Evolutionary conservation across 495 filamentous ascomycete genomes (phyloP), one percentile per base, ranked within the genome.

Genomic region (Cercophora samala): DNA sequence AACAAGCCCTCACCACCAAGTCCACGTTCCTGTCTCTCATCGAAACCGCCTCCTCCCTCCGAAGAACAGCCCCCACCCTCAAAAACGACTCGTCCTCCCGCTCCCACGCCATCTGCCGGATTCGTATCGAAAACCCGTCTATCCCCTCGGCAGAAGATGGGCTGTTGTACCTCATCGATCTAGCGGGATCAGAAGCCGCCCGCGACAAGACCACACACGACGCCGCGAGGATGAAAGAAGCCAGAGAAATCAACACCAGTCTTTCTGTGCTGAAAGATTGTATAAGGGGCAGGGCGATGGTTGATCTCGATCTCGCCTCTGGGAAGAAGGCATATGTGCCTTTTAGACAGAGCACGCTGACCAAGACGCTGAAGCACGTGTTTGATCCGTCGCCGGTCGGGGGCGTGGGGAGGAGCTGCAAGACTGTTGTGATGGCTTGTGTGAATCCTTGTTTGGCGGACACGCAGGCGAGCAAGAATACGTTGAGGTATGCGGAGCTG

Each of bases 71-170:
- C 4, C 32, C 69, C 0, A 83, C 81, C 2, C 54, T 73, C 4
- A 81, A 79, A 51, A 86, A 84, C 64, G 73, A 78, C 46, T 74
- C 58, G 11, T 85, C 83, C 4, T 83, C 81, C 0, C 80, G 82
- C 22, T 80, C 81, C 0, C 82, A 84, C 70, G 79, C 78, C 42
- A 78, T 84, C 59, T 82, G 79, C 63, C 79, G 80, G 37, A 77
- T 85, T 51, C 72, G 79, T 25, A 73, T 84, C 60, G 71, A 77
- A 68, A 75, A 81, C 25, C 71, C 67, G 9, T 18, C 69, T 1
- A 23, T 64, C 17, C 63, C 60, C 0, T 22, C 67, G 11, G 68
- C 62, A n/a, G 58, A 70, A 2, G 77, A 82, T 65, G 81, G 83
- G 3, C 52, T 78, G 0, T 70, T 84, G 1, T 80, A 78, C 62